These are phyloP conservation scores for Insectozyma bohioensis DNA, from an alignment of 1,139 yeast species.

Conservation along the genomic window DNA sequence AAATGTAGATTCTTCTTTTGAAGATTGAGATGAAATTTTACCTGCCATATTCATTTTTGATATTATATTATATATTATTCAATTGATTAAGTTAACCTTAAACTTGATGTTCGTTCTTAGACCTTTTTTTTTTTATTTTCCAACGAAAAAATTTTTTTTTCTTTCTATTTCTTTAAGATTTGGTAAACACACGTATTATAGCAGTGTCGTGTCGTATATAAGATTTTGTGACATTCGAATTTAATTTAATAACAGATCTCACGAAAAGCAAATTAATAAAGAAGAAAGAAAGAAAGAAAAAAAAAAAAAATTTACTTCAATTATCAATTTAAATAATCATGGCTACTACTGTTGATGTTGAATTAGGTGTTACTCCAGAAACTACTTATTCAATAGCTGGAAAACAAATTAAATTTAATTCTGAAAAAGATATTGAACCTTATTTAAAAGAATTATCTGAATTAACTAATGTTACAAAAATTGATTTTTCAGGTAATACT, in stretches of 20 bases:
- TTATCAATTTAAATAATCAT: neutral
- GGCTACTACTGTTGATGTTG: conserved; percentile 27
- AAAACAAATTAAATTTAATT: conserved; percentile 72
- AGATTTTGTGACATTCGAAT: no score
- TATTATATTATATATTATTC: conserved; percentile 3
- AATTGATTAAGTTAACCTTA: no score
- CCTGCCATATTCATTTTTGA: conserved; percentile 24
- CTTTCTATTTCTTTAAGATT: conserved; percentile 3
- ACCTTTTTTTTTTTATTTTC: neutral
- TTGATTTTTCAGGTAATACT: conserved; percentile 91
- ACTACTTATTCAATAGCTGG: conserved; percentile 64
- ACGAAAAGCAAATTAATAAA: no score
- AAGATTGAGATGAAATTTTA: conserved; percentile 22
- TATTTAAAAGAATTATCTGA: conserved; percentile 53
- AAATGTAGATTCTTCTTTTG: conserved; percentile 33
- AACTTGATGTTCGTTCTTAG: neutral
- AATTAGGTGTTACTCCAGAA: conserved; percentile 30
- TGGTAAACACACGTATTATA: conserved; percentile 6
- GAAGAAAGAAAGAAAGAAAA: conserved; percentile 4
- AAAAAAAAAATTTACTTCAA: neutral
- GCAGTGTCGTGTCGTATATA: no score
- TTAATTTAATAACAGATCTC: conserved; percentile 5
- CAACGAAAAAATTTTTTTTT: conserved; percentile 6
- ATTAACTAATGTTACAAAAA: conserved; percentile 44
- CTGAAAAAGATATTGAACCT: conserved; percentile 70